Evolutionary conservation across 768 basidiomycete species (phyloP).

Genomic region (Paxillus rubicundulus): DNA sequence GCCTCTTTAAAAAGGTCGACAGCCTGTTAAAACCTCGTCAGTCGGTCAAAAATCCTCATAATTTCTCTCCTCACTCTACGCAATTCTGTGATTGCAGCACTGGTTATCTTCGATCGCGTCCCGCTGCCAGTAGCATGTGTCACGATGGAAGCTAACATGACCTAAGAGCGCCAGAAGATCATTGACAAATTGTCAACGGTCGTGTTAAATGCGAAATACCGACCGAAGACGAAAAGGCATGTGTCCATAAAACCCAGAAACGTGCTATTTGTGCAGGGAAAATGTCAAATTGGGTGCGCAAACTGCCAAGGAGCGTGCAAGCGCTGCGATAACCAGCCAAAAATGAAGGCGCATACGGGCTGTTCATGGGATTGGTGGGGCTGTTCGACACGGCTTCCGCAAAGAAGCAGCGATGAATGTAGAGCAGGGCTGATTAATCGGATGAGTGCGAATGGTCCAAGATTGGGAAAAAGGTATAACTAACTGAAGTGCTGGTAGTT

Average conservation of each 20-base stretch:
- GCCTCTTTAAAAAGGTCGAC: conserved; percentile 65
- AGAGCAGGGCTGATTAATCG: conserved; percentile 52
- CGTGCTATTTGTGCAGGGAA: conserved; percentile 59
- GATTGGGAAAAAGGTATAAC: conserved; percentile 19
- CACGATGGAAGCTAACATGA: conserved; percentile 76
- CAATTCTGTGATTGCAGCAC: conserved; percentile 67
- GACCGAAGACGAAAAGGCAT: conserved; percentile 65
- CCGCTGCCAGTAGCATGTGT: conserved; percentile 52
- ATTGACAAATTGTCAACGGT: conserved; percentile 1
- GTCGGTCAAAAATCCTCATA: not conserved
- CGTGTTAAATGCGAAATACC: conserved; percentile 17
- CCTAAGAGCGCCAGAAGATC: conserved; percentile 36
- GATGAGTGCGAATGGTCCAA: not conserved
- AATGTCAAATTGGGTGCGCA: conserved; percentile 47
- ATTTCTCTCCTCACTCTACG: conserved; percentile 27
- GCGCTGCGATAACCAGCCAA: conserved; percentile 67
- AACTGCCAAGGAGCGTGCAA: conserved; percentile 50
- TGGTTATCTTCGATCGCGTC: conserved; percentile 60
- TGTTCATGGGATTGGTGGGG: conserved; percentile 66
- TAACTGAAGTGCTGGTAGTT: conserved; percentile 71
- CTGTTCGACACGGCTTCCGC: conserved; percentile 66
- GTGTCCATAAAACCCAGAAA: conserved; percentile 74
- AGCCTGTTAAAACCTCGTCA: conserved; percentile 32
- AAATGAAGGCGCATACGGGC: conserved; percentile 64
- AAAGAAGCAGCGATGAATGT: conserved; percentile 75